These are phyloP conservation scores for Moniliella sp. DNA, from an alignment of 1,284 basidiomycete genomes.

Conservation along the genomic window DNA sequence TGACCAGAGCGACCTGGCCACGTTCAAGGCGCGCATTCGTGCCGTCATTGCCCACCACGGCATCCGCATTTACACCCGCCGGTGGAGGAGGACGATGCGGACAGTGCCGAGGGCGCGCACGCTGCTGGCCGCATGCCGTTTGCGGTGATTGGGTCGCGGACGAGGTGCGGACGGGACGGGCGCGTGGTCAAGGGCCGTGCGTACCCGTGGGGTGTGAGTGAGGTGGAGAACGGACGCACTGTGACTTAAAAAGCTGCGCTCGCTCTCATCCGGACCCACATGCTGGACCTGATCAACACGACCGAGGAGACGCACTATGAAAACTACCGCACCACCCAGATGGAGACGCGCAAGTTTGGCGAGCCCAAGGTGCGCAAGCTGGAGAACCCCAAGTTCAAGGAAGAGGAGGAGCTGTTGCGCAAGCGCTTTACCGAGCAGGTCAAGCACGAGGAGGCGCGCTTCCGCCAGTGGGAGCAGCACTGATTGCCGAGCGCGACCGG, in stretches of 20 bases:
- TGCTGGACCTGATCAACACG: slow-evolving; percentile 87
- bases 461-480: slow-evolving; percentile 98
- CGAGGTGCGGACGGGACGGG: slow-evolving; percentile 69
- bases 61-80: slow-evolving; percentile 88
- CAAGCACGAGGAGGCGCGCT: slow-evolving; percentile 88
- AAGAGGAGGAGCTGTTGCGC: slow-evolving; percentile 77
- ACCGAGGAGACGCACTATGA: slow-evolving; percentile 95
- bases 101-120: slow-evolving; percentile 66
- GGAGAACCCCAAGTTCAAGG: slow-evolving; percentile 99
- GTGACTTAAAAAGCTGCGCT: slow-evolving; percentile 92
- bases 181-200: slow-evolving; percentile 85
- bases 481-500: slow-evolving; percentile 32
- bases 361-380: slow-evolving; percentile 96
- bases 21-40: slow-evolving; percentile 77
- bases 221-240: slow-evolving; percentile 96
- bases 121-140: slow-evolving; percentile 68
- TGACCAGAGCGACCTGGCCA: slow-evolving; percentile 76
- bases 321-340: slow-evolving; percentile 92
- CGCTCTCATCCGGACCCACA: slow-evolving; percentile 91
- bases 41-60: slow-evolving; percentile 73
- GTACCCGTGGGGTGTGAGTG: slow-evolving; percentile 98
- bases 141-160: slow-evolving; percentile 93
- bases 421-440: slow-evolving; percentile 99
- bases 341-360: slow-evolving; percentile 98
- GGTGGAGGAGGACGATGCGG: slow-evolving; percentile 71